These are phyloP conservation scores for Ochromonas danica DNA, from an alignment of 108 stramenopile genomes.

Conservation along the genomic window DNA sequence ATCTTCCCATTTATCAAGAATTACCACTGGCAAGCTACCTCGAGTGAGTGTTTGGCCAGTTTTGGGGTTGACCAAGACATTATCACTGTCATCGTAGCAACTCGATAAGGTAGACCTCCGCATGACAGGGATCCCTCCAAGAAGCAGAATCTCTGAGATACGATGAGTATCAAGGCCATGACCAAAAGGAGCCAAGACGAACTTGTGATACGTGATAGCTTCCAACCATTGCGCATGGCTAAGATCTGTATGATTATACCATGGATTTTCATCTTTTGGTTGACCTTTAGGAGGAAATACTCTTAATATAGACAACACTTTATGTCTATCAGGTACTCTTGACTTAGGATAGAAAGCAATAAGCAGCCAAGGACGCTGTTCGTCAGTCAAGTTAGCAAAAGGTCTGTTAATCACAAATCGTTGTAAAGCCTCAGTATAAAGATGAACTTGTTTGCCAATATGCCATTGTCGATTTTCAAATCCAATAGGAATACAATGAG, in stretches of 20 bases:
- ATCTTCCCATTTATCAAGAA: constrained; percentile 31
- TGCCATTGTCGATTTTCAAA: constrained; percentile 24
- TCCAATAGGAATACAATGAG: constrained; percentile 29
- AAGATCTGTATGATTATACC: constrained; percentile 19
- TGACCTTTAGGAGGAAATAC: constrained; percentile 16
- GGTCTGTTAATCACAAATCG: not conserved
- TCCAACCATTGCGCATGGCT: constrained; percentile 31
- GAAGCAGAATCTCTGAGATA: constrained; percentile 17
- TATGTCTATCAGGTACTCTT: constrained; percentile 17
- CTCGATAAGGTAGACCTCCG: not conserved
- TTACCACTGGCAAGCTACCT: constrained; percentile 27
- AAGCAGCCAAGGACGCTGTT: not conserved
- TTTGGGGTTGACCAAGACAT: not conserved
- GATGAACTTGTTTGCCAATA: not conserved
- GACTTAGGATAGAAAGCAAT: constrained; percentile 33
- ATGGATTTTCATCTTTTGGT: not conserved
- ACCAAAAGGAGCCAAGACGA: constrained; percentile 26
- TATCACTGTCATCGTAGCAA: constrained; percentile 31
- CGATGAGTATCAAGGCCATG: constrained; percentile 37
- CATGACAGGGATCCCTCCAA: constrained; percentile 33
- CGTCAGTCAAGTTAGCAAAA: not conserved
- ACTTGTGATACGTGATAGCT: constrained; percentile 25
- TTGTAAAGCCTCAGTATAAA: constrained; percentile 12
- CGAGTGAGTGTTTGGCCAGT: not conserved
- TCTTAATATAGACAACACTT: constrained; percentile 27